Evolutionary conservation across 2,329 filamentous ascomycete species (phyloP).

Genomic region (Fusarium gaditjirri): DNA sequence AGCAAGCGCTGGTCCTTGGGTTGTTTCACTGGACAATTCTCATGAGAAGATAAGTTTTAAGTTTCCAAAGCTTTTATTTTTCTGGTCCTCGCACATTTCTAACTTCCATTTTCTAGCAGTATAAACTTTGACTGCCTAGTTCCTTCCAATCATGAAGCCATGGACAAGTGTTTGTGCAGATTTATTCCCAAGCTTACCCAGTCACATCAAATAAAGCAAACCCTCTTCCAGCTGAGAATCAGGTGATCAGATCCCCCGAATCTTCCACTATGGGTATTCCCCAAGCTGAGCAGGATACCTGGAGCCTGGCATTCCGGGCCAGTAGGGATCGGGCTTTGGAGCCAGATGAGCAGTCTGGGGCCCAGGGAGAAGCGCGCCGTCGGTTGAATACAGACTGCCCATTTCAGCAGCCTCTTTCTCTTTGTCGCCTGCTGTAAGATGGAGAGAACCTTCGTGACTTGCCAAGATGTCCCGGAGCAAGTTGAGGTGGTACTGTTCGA

Average conservation of each 20-base stretch:
- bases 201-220: background rate
- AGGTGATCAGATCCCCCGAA: background rate
- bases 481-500: background rate
- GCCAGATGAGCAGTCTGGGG: background rate
- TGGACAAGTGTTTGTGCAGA: background rate
- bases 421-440: background rate
- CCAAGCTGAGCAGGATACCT: background rate
- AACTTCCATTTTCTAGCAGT: background rate
- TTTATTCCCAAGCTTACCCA: background rate
- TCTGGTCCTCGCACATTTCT: background rate
- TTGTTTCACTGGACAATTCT: background rate
- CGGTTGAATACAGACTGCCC: too few species aligned
- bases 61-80: background rate
- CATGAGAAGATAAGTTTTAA: background rate
- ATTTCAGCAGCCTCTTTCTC: too few species aligned
- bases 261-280: background rate
- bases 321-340: accelerated
- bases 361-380: background rate
- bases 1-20: background rate
- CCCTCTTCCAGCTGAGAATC: background rate
- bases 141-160: background rate
- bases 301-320: too few species aligned
- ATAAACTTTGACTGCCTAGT: background rate
- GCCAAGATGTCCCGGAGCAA: background rate
- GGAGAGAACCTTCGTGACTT: background rate